These are phyloP conservation scores for Nissolia schottii DNA, from an alignment of 306 rosid species.

Conservation along the genomic window DNA sequence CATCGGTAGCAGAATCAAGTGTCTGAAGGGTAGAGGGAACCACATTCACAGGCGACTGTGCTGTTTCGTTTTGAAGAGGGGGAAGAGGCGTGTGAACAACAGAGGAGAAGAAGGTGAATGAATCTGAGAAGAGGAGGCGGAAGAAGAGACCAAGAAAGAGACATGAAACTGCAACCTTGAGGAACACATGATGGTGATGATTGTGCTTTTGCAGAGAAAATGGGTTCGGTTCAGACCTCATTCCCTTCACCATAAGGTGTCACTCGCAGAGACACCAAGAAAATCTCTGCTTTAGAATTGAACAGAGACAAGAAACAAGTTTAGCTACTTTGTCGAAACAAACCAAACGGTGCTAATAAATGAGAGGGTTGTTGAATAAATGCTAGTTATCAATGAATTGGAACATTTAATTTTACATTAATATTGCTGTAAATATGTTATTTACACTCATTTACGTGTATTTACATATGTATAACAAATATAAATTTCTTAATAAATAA, in stretches of 20 bases:
- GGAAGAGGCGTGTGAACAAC: conserved; percentile 2
- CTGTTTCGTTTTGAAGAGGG: not conserved
- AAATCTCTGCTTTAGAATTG: not conserved
- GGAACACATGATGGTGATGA: not conserved
- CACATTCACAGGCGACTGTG: not conserved
- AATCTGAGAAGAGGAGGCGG: conserved; percentile 22
- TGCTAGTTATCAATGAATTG: not conserved
- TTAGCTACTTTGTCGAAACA: not conserved
- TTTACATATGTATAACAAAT: too few relatives aligned
- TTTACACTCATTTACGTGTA: too few relatives aligned
- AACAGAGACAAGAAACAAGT: not conserved
- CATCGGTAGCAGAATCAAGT: not conserved
- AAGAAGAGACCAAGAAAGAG: conserved; percentile 28
- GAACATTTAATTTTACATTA: not conserved
- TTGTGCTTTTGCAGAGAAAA: not conserved
- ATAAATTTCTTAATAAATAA: too few relatives aligned
- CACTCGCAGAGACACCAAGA: not conserved
- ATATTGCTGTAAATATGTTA: too few relatives aligned
- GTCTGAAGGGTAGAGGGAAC: not conserved
- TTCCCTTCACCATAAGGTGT: conserved; percentile 11
- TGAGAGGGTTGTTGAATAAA: not conserved
- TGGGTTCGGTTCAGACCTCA: conserved; percentile 1
- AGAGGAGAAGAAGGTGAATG: conserved; percentile 9
- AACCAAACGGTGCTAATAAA: not conserved
- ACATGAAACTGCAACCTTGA: conserved; percentile 26